Evolutionary conservation across 2,329 filamentous ascomycete genomes (phyloP).

Genomic region (Trichoderma polysporum): DNA sequence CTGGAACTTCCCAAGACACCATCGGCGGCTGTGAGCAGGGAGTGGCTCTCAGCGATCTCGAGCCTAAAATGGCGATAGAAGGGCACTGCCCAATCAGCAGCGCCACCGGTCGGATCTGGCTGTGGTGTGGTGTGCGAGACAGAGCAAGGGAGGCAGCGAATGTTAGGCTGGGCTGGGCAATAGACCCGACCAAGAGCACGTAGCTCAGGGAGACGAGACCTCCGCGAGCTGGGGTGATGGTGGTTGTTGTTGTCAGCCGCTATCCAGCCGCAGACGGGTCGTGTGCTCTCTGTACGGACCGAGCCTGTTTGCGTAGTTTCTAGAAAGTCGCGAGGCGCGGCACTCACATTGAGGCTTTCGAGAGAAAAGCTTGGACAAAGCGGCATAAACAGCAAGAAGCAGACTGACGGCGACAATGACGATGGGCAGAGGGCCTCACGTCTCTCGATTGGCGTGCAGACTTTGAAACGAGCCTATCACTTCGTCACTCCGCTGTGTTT

Average conservation of each 20-base stretch:
- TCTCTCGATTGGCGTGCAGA: slow-evolving; percentile 12
- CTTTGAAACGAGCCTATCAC: slow-evolving; percentile 20
- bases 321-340: neutral
- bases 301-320: neutral
- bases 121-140: slow-evolving; percentile 6
- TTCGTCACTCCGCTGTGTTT: slow-evolving; percentile 20
- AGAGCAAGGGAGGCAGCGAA: slow-evolving; percentile 7
- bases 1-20: slow-evolving; percentile 12
- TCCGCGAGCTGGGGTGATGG: slow-evolving; percentile 2
- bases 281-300: neutral
- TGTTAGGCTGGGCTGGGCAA: slow-evolving; percentile 1
- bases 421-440: neutral
- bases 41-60: slow-evolving; percentile 17
- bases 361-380: neutral
- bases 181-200: neutral
- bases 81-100: slow-evolving; percentile 13
- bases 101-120: neutral
- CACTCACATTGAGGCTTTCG: neutral
- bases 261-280: slow-evolving; percentile 4
- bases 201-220: slow-evolving; percentile 1
- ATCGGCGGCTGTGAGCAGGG: slow-evolving; percentile 9
- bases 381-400: neutral
- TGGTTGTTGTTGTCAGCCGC: slow-evolving; percentile 10
- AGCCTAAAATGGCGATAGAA: slow-evolving; percentile 11
- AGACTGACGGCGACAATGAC: neutral